Evolutionary conservation across 208 protist species (phyloP).

Genomic region (Cochliopodium minus): DNA sequence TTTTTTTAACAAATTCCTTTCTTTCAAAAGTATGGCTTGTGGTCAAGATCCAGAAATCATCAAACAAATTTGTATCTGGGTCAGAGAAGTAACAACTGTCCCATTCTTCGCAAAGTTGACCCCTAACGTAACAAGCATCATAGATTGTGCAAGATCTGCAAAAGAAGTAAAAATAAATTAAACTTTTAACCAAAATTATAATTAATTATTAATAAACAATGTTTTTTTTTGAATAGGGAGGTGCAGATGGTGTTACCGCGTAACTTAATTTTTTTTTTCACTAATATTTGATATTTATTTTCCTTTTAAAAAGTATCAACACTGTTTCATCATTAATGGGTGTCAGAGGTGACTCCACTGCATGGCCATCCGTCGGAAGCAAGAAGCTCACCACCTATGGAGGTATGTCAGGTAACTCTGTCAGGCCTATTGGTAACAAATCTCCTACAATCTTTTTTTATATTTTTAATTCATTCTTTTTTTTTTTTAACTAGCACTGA

Average conservation of each 20-base stretch:
- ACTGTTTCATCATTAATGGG: conserved; percentile 54
- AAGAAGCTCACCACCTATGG: conserved; percentile 54
- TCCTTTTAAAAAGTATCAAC: no score
- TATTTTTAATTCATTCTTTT: no score
- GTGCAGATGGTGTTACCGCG: conserved; percentile 56
- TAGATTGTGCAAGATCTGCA: conserved; percentile 49
- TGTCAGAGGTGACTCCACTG: conserved; percentile 28
- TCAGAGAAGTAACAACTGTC: conserved; percentile 35
- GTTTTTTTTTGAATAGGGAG: no score
- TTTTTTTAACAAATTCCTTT: no score
- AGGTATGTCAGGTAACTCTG: conserved; percentile 57
- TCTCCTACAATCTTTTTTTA: not conserved
- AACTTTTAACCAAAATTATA: no score
- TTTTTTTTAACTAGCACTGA: conserved; percentile 11
- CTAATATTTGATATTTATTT: no score
- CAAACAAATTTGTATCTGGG: conserved; percentile 49
- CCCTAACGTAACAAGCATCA: conserved; percentile 54
- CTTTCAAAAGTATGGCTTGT: conserved; percentile 52
- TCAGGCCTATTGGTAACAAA: conserved; percentile 48
- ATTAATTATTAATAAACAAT: no score
- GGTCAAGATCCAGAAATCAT: conserved; percentile 48
- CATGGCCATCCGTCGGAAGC: conserved; percentile 51
- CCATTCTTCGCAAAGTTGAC: conserved; percentile 74
- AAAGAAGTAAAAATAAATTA: no score
- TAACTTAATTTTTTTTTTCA: no score